Evolutionary conservation across 805 yeast species (phyloP).

Genomic region (Candida odintsovae): DNA sequence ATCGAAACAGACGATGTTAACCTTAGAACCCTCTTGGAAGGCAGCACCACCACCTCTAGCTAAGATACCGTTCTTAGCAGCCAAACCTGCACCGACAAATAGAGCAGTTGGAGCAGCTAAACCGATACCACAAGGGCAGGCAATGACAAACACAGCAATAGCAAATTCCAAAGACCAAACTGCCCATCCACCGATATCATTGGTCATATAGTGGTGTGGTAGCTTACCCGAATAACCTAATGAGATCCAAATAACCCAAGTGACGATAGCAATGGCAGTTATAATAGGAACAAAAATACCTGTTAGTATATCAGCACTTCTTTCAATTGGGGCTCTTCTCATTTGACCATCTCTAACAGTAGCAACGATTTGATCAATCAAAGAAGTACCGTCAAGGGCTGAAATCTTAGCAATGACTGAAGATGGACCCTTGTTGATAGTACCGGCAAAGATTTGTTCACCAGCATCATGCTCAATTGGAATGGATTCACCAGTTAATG

Average conservation of each 20-base stretch:
- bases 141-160: conserved; percentile 74
- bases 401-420: conserved; percentile 50
- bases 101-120: conserved; percentile 82
- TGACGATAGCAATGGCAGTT: conserved; percentile 48
- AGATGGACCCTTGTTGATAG: conserved; percentile 55
- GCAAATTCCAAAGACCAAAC: conserved; percentile 77
- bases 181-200: conserved; percentile 68
- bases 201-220: conserved; percentile 52
- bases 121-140: conserved; percentile 85
- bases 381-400: conserved; percentile 56
- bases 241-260: conserved; percentile 66
- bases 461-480: conserved; percentile 56
- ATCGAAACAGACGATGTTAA: conserved; percentile 66
- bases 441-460: conserved; percentile 68
- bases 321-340: conserved; percentile 67
- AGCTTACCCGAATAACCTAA: conserved; percentile 49
- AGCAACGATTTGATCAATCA: conserved; percentile 62
- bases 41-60: conserved; percentile 82
- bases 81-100: conserved; percentile 73
- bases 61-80: conserved; percentile 70
- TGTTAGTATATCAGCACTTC: conserved; percentile 61
- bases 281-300: conserved; percentile 72
- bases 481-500: conserved; percentile 54
- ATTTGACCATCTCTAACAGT: conserved; percentile 72
- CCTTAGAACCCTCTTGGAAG: conserved; percentile 66